Evolutionary conservation across 257 asterid genomes (phyloP).

Genomic region (Lantana camara): DNA sequence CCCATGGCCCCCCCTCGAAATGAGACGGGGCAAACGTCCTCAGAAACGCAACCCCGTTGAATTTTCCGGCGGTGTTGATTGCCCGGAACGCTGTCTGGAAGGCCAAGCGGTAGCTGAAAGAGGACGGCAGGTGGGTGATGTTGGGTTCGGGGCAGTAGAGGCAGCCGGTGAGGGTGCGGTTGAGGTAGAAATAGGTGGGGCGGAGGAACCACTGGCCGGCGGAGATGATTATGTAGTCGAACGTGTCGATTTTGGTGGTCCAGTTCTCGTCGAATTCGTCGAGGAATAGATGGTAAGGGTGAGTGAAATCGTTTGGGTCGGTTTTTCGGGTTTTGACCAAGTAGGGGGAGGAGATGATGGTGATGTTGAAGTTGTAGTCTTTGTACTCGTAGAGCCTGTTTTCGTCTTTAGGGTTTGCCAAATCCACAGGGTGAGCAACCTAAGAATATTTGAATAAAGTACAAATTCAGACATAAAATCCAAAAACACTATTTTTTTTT

Average conservation of each 20-base stretch:
- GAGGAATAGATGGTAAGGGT: constrained; percentile 52
- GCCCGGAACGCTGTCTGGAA: constrained; percentile 45
- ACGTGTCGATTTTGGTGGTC: constrained; percentile 33
- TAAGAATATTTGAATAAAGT: no score
- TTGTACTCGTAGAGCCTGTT: constrained; percentile 43
- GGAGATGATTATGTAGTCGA: constrained; percentile 55
- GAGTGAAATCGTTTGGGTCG: constrained; percentile 36
- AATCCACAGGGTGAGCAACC: constrained; percentile 46
- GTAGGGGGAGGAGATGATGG: constrained; percentile 59
- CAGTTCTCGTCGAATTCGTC: constrained; percentile 53
- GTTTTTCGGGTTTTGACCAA: constrained; percentile 41
- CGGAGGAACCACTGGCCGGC: constrained; percentile 68
- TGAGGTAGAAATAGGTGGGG: constrained; percentile 54
- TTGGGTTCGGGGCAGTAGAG: constrained; percentile 53
- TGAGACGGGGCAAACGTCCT: constrained; percentile 52
- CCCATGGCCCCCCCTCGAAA: constrained; percentile 59
- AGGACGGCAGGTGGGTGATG: constrained; percentile 36
- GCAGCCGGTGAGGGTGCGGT: constrained; percentile 49
- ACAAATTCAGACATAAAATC: no score
- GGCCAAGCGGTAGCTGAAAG: constrained; percentile 48
- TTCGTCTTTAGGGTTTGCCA: constrained; percentile 36
- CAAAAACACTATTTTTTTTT: no score
- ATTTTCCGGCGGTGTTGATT: constrained; percentile 19
- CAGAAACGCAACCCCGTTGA: constrained; percentile 38
- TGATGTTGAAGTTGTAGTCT: constrained; percentile 54